Conservation (phyloP, 305 asterid species). For the Fraxinus sp. region DNA sequence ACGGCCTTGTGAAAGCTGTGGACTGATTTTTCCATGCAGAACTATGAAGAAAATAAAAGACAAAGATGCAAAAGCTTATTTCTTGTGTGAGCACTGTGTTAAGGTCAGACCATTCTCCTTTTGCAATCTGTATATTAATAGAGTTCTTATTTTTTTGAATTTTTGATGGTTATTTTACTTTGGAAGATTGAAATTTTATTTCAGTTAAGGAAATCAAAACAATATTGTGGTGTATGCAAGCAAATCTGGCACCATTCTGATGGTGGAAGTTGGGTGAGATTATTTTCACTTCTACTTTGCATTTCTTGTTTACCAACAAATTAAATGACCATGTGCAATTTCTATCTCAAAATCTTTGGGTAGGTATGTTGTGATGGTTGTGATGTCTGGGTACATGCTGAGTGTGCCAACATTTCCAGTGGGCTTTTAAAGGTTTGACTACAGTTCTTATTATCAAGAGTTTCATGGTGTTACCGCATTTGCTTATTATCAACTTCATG, state of each 20-base stretch:
- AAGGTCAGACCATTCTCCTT: constrained; percentile 48
- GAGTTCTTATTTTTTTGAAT: constrained; percentile 15
- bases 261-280: constrained; percentile 94
- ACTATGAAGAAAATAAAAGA: constrained; percentile 63
- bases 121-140: constrained; percentile 14
- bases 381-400: constrained; percentile 94
- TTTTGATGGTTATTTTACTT: constrained; percentile 20
- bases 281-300: constrained; percentile 14
- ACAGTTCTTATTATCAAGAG: constrained; percentile 25
- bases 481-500: constrained; percentile 25
- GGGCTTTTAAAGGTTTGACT: constrained; percentile 59
- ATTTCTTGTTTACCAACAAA: constrained; percentile 9
- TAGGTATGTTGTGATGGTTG: constrained; percentile 94
- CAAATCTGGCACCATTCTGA: constrained; percentile 90
- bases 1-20: constrained; percentile 72
- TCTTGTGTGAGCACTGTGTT: constrained; percentile 74
- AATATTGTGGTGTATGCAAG: constrained; percentile 87
- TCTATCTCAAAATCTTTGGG: constrained; percentile 26
- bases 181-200: constrained; percentile 25
- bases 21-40: constrained; percentile 56
- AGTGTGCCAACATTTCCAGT: constrained; percentile 68
- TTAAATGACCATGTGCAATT: constrained; percentile 10
- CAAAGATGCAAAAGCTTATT: constrained; percentile 38
- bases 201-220: constrained; percentile 78
- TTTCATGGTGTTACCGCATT: constrained; percentile 6